Conservation (phyloP, 106 monocot species). For the Phalaenopsis aphrodite region DNA sequence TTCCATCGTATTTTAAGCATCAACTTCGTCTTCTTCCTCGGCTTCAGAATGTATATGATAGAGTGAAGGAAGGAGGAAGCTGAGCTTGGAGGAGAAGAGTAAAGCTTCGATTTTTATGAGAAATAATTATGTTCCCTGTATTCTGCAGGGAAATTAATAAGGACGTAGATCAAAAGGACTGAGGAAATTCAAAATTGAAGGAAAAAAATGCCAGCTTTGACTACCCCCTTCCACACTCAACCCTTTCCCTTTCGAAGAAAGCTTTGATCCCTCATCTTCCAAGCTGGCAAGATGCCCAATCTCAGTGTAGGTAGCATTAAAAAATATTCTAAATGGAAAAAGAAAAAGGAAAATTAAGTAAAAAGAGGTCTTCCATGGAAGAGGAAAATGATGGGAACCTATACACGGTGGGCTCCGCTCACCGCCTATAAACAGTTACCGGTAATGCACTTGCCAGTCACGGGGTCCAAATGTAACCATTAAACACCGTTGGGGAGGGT, state of each 20-base stretch:
- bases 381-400: slow-evolving; percentile 3
- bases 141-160: slow-evolving; percentile 5
- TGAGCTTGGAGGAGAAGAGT: neutral
- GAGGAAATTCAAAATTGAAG: slow-evolving; percentile 8
- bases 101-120: neutral
- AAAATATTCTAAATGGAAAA: neutral
- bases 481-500: neutral
- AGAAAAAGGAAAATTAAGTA: neutral
- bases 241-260: slow-evolving; percentile 67
- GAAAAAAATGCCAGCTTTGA: slow-evolving; percentile 50
- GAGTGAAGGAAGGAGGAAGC: neutral
- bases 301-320: slow-evolving; percentile 2
- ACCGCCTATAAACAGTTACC: neutral
- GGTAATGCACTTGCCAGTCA: neutral
- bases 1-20: slow-evolving; percentile 7
- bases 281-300: slow-evolving; percentile 61
- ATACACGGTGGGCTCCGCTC: neutral
- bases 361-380: neutral
- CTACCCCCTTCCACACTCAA: slow-evolving; percentile 25
- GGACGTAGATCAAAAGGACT: neutral
- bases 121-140: neutral
- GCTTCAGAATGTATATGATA: neutral
- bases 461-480: slow-evolving; percentile 2
- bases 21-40: neutral
- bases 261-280: slow-evolving; percentile 75